Base-by-base conservation (phyloP, 305 asterid species). In the Stenogyne calaminthoides region DNA sequence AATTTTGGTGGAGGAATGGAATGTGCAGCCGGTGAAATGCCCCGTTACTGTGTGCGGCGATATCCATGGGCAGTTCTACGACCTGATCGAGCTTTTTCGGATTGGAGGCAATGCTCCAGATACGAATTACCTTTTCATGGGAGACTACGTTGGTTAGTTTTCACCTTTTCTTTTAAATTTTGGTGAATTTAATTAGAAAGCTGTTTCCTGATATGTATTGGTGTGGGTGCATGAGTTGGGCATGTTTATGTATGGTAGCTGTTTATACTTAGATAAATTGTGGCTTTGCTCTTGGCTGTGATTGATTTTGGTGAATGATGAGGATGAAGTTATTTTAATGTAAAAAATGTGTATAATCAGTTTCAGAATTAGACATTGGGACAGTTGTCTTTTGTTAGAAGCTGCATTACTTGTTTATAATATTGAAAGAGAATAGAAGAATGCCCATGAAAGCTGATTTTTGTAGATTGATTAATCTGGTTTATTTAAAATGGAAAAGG, bases 1-100 rank as follows among this genome's bases (percentile, higher is more conserved):
- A 77, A 88, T 95, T 81, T 81, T 95, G 72, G 96, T 95, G 51
- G 99, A 95, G 85, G 99, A 95, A 80, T 88, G 98, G 98, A 95
- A 95, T 69, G 99, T 95, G 76, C 99, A 95, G 86, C 99, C 99
- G 81, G 99, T 95, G 64, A 95, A 92, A 84, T 95, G 99, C 71
- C 99, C 99, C 32, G 97, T 94, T 0, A 91, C 98, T 12, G 96
- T 93, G 44, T 93, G 98, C 80, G 98, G 98, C 1, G 98, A 95
- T 71, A 94, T 94, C 72, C 99, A 95, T 25, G 97, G 99, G 14
- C 99, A 95, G 85, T 95, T 95, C 72, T 95, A 95, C 75, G 99
- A 95, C 85, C 93, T 92, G 71, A 85, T 95, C 81, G 99, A 95
- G 91, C 97, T 95, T 46, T 95, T 95, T 69, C 84, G 94, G 46